Base-by-base conservation (phyloP, 768 basidiomycete genomes). In the Trametes maxima region DNA sequence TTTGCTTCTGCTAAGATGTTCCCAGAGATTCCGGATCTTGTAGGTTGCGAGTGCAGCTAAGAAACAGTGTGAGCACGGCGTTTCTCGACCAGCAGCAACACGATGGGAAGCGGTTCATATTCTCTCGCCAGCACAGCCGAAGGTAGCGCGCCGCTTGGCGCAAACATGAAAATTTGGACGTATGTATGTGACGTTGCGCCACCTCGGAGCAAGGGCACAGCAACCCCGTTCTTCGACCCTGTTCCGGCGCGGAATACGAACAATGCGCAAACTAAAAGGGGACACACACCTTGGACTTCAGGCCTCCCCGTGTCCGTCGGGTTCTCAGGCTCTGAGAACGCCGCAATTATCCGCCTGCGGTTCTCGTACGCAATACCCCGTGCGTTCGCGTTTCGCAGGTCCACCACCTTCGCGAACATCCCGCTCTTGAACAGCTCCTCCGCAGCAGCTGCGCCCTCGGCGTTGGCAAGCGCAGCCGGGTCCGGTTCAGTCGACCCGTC, bases 301-400 rank as follows among this genome's bases (percentile, higher is more conserved):
- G 92, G 81, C 43, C 90, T 79, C 43, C 95, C 95, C 0, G 94
- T 79, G 72, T 95, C 91, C 60, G 81, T 85, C 22, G 82, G 82
- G 64, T 84, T 88, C 52, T 79, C 80, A 0, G 82, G 80, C 7
- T 81, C 78, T 0, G 95, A 96, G 76, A 98, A 98, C 28, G 83
- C 86, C 14, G 76, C 75, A 28, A 97, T 79, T 62, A 95, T 89
- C 63, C 94, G 81, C 70, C 85, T 79, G 60, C 90, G 80, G 73
- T 97, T 98, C 75, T 94, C 92, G 68, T 82, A 92, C 52, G 91
- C 85, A 63, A 98, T 86, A n/a, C 93, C 94, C 33, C 76, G 79
- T 28, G 93, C 90, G 66, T 90, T 92, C 17, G 96, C 90, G 69
- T 98, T 98, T 64, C 88, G 79, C 67, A 98, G 75, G 76, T 97